These are phyloP conservation scores for Clonostachys chloroleuca DNA, from an alignment of 2,329 filamentous ascomycete species.

Conservation along the genomic window DNA sequence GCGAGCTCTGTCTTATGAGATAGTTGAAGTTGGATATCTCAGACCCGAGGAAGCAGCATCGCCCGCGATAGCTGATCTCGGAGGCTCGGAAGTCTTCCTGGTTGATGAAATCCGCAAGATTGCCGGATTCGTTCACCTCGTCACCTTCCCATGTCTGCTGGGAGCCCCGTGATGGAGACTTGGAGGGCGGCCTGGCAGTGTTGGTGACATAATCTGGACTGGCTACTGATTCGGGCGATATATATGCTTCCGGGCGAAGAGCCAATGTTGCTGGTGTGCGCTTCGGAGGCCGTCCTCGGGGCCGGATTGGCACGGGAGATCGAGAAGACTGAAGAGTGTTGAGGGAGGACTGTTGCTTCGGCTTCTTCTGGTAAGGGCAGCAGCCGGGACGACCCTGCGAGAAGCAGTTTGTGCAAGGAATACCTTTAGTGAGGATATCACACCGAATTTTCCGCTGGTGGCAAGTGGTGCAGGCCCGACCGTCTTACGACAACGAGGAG, in stretches of 20 bases:
- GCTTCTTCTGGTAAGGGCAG: slow-evolving; percentile 44
- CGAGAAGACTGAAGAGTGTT: too few species aligned
- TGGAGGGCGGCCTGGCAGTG: slow-evolving; percentile 2
- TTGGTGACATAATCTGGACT: too few species aligned
- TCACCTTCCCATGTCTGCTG: slow-evolving; percentile 6
- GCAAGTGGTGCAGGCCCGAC: slow-evolving; percentile 39
- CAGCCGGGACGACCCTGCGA: slow-evolving; percentile 33
- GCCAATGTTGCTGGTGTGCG: slow-evolving; percentile 19
- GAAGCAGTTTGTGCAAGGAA: slow-evolving; percentile 42
- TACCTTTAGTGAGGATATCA: slow-evolving; percentile 38
- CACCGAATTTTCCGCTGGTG: slow-evolving; percentile 47
- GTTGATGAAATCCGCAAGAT: slow-evolving; percentile 45
- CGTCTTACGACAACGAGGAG: slow-evolving; percentile 13
- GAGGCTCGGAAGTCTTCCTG: slow-evolving; percentile 35
- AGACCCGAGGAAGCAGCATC: slow-evolving; percentile 49
- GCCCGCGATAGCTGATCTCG: slow-evolving; percentile 40
- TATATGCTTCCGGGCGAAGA: slow-evolving; percentile 5
- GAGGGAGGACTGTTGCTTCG: too few species aligned
- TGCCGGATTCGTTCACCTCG: slow-evolving; percentile 36
- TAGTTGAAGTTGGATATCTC: slow-evolving; percentile 53
- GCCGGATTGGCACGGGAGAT: slow-evolving; percentile 34
- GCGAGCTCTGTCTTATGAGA: slow-evolving; percentile 41
- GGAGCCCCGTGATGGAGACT: not conserved
- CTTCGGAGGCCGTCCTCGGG: slow-evolving; percentile 21
- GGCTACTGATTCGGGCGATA: too few species aligned